These are phyloP conservation scores for Pseudogymnoascus sp. DNA, from an alignment of 2,329 filamentous ascomycete species.

Conservation along the genomic window DNA sequence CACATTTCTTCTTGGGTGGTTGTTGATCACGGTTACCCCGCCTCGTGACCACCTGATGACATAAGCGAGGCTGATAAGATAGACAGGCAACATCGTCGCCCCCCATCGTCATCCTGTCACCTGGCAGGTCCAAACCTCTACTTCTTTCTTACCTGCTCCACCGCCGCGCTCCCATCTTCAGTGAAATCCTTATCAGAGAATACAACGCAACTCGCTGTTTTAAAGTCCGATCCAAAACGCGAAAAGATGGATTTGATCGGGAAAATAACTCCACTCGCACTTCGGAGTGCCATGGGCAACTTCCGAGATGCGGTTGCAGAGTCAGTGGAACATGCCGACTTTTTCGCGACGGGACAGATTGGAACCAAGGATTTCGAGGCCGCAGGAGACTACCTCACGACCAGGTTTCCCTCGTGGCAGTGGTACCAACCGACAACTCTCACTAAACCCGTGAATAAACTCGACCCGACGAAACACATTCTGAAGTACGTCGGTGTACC, in stretches of 20 bases:
- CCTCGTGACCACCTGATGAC: background rate
- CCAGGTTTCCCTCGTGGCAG: slow-evolving; percentile 98
- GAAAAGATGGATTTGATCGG: background rate
- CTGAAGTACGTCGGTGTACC: slow-evolving; percentile 91
- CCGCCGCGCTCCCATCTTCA: background rate
- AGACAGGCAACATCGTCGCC: background rate
- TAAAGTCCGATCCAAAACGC: background rate
- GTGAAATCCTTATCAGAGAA: background rate
- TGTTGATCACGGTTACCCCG: background rate
- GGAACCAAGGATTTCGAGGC: slow-evolving; percentile 94
- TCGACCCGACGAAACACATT: slow-evolving; percentile 67
- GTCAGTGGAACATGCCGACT: background rate
- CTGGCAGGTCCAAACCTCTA: background rate
- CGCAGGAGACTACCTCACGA: slow-evolving; percentile 94
- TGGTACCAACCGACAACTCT: slow-evolving; percentile 44
- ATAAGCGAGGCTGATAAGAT: slow-evolving; percentile 9
- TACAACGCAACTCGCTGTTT: background rate
- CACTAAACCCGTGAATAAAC: background rate
- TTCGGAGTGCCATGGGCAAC: background rate
- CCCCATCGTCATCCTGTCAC: background rate
- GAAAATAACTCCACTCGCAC: background rate
- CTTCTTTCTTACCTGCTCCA: background rate
- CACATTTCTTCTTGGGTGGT: too few species aligned
- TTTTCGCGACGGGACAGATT: slow-evolving; percentile 67
- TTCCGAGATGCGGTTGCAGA: background rate